phyloP scores from a whole-genome alignment of 129 eudicot species.

The Glebionis coronaria region DNA sequence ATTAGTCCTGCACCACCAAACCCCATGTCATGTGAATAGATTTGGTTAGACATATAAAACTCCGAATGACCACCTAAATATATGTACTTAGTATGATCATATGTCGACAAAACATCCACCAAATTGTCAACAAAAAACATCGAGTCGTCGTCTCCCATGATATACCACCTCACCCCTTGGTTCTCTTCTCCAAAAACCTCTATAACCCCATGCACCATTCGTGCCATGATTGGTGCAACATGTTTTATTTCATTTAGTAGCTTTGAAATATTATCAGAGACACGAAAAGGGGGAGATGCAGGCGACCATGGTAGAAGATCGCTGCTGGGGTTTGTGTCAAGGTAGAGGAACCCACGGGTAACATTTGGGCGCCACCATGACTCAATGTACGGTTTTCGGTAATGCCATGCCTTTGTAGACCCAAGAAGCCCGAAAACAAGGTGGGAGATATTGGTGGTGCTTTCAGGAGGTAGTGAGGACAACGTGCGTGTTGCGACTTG shows the following conservation, averaged over 20 bases:
- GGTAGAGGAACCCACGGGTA: conserved; percentile 39
- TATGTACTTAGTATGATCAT: conserved; percentile 14
- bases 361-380: conserved; percentile 24
- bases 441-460: conserved; percentile 39
- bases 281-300: conserved; percentile 37
- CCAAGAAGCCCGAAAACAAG: conserved; percentile 52
- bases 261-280: conserved; percentile 5
- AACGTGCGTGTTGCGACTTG: background rate
- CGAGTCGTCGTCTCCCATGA: conserved; percentile 11
- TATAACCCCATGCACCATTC: conserved; percentile 26
- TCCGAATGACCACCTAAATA: background rate
- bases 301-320: conserved; percentile 50
- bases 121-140: background rate
- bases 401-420: conserved; percentile 32
- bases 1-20: conserved; percentile 1
- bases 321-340: conserved; percentile 32
- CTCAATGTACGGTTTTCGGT: conserved; percentile 34
- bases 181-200: background rate
- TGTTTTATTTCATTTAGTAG: conserved; percentile 30
- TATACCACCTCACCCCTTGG: background rate
- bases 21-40: background rate
- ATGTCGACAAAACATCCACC: conserved; percentile 3
- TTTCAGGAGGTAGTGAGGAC: background rate
- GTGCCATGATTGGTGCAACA: conserved; percentile 24
- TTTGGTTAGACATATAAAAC: background rate